Evolutionary conservation across 352 stramenopile species (phyloP).

Genomic region (Pythium dissotocum): DNA sequence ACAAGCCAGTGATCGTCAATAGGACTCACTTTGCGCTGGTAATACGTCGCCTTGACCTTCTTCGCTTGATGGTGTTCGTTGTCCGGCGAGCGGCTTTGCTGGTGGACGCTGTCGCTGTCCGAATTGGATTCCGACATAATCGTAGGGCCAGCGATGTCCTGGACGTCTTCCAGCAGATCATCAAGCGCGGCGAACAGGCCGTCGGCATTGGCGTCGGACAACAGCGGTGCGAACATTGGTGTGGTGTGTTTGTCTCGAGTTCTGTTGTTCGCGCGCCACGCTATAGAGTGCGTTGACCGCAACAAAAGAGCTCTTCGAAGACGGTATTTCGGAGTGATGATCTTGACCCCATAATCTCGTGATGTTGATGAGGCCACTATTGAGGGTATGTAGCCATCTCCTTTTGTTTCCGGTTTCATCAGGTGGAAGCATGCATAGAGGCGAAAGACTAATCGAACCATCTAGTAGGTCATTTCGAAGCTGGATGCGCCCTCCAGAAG

Average conservation of each 20-base stretch:
- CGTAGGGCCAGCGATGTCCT: neutral
- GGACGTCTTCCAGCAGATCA: neutral
- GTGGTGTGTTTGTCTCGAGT: too few relatives aligned
- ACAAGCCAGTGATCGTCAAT: too few relatives aligned
- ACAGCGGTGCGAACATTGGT: too few relatives aligned
- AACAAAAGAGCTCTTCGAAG: neutral
- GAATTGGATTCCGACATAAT: neutral
- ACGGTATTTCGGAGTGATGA: neutral
- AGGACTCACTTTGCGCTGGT: neutral
- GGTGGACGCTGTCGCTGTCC: neutral
- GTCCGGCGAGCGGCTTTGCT: neutral
- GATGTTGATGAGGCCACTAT: slow-evolving; percentile 1
- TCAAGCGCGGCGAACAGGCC: neutral
- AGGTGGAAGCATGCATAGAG: too few relatives aligned
- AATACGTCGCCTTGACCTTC: neutral
- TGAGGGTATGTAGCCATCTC: slow-evolving; percentile 1
- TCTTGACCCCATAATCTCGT: neutral
- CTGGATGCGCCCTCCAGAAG: too few relatives aligned
- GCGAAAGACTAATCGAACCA: too few relatives aligned
- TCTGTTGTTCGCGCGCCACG: too few relatives aligned
- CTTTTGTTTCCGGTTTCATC: too few relatives aligned
- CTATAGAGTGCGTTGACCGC: too few relatives aligned
- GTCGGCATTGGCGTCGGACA: neutral
- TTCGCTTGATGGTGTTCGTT: neutral
- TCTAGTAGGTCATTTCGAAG: too few relatives aligned